These are phyloP conservation scores for Phalaenopsis hybrid DNA, from an alignment of 116 monocot species.

Conservation along the genomic window DNA sequence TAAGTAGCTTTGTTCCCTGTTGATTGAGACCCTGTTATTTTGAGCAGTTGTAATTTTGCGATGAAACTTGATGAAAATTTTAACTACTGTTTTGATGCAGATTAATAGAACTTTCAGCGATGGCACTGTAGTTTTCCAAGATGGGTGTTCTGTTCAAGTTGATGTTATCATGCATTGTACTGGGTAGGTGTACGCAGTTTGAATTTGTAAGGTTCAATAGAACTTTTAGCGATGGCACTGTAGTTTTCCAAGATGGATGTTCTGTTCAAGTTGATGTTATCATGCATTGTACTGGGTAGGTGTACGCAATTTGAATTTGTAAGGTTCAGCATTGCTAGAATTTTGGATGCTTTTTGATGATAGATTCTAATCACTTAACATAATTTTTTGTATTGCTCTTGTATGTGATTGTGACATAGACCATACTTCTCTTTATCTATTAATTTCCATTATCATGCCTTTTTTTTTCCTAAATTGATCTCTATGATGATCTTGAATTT, in stretches of 20 bases:
- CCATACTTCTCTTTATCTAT: too few species aligned
- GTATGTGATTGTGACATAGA: too few species aligned
- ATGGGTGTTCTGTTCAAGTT: conserved; percentile 30
- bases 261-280: conserved; percentile 51
- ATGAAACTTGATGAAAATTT: not conserved
- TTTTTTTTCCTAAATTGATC: too few species aligned
- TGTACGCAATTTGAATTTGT: not conserved
- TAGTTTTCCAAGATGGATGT: conserved; percentile 54
- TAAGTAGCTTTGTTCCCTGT: conserved; percentile 12
- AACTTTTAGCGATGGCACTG: conserved; percentile 36
- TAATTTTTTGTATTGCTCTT: too few species aligned
- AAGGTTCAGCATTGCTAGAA: too few species aligned
- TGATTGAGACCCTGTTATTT: not conserved
- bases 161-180: too few species aligned
- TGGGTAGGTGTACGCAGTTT: too few species aligned
- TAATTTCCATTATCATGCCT: too few species aligned
- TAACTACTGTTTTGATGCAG: conserved; percentile 10
- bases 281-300: conserved; percentile 65
- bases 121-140: conserved; percentile 52
- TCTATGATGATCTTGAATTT: too few species aligned
- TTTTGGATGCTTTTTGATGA: too few species aligned
- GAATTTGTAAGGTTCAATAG: not conserved
- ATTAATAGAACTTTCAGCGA: conserved; percentile 32
- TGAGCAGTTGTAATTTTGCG: not conserved
- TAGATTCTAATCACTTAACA: too few species aligned